Base-by-base conservation (phyloP, 1,139 yeast species). In the Yamadazyma siamensis region DNA sequence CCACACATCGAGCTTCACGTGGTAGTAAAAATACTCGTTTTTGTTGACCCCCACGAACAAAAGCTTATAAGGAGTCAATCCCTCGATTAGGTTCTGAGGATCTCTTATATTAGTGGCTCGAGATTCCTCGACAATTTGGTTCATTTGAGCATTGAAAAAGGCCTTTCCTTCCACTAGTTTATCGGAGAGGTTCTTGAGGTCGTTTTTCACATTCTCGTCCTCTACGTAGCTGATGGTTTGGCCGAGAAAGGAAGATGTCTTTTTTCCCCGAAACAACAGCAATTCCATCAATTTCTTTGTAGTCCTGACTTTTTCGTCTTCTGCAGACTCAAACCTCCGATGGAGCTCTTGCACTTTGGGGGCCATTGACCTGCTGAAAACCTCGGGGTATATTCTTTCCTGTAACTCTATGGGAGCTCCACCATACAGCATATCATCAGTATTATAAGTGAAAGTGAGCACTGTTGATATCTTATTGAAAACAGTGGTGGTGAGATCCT, bases 391-490 rank as follows among this genome's bases (percentile, higher is more conserved):
- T n/a, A 42, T 32, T 3, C 21, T 16, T 11, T 42, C 44, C 9
- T 27, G 17, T 15, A 43, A 29, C 4, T 32, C 25, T 7, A 41
- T 18, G 4, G 44, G 39, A 16, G n/a, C 28, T 6, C 23, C 9
- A 15, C 26, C 23, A 25, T 33, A 34, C 8, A 38, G 42, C 17
- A 46, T 51, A 10, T 50, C 52, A 25, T 62, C 66, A 7, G 57
- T 56, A n/a, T 44, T 38, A 10, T 64, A 46, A 26, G 55, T 61
- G 13, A 65, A 38, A 0, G 68, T 58, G n/a, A 67, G 40, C 1
- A 65, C 34, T 3, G 61, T 60, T 2, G 66, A 58, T 11, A 63
- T 41, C 5, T 41, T 35, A 5, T 45, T 44, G 28, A 63, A 56
- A 17, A 55, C 41, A 25, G 64, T 50, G 19, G 43, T 44, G 6